Conservation (phyloP, 2,329 filamentous ascomycete genomes). For the Cladorrhinum sp. region DNA sequence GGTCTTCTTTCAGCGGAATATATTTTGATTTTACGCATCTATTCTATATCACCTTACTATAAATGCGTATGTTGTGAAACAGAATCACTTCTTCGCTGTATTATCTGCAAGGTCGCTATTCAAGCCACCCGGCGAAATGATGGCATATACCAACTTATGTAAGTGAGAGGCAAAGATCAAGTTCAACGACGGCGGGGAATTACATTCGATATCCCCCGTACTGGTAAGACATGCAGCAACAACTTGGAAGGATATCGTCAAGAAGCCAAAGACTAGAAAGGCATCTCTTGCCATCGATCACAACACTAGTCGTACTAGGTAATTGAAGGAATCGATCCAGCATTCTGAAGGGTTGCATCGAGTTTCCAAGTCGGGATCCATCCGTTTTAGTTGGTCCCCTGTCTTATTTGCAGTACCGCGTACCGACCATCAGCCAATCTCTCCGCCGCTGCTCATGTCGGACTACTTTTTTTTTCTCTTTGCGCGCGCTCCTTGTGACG, state of each 20-base stretch:
- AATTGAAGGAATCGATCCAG: not conserved
- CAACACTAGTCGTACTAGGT: not conserved
- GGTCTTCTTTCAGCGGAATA: not conserved
- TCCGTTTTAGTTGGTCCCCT: conserved; percentile 9
- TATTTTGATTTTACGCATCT: not conserved
- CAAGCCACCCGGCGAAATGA: not conserved
- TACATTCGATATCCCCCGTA: not conserved
- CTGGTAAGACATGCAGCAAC: not conserved
- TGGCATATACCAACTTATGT: not conserved
- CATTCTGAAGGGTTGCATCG: conserved; percentile 1
- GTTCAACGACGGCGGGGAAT: not conserved
- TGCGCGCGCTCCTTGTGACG: conserved; percentile 22
- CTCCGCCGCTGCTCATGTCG: conserved; percentile 13
- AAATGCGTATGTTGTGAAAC: not conserved
- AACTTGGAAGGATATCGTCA: no score
- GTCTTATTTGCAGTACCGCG: conserved; percentile 6
- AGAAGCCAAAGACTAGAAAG: not conserved
- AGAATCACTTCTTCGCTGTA: not conserved
- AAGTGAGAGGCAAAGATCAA: not conserved
- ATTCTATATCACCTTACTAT: not conserved
- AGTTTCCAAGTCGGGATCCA: conserved; percentile 7
- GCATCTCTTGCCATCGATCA: not conserved
- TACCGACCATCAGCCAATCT: conserved; percentile 23
- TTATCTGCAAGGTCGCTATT: no score
- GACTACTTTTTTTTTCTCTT: conserved; percentile 22